phyloP scores from a whole-genome alignment of 768 basidiomycete species.

The Udeniomyces megalosporus region DNA sequence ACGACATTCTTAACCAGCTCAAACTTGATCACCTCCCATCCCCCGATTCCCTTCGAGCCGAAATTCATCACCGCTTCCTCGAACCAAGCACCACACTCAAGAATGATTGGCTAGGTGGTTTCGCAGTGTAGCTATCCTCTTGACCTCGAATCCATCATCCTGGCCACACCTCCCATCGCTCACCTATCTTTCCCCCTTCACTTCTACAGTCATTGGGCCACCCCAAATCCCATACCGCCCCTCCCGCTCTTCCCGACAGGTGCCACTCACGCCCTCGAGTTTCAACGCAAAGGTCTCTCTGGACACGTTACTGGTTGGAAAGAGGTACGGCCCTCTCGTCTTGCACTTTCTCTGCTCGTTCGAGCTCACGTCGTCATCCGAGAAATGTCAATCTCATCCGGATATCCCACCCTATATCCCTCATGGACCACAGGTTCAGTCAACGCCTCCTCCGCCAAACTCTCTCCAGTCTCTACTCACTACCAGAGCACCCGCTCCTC shows the following conservation, averaged over 20 bases:
- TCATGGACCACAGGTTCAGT: conserved; percentile 20
- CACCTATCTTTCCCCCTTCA: not conserved
- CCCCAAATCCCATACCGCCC: not conserved
- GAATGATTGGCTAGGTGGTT: not conserved
- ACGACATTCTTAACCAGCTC: conserved; percentile 39
- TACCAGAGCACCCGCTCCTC: conserved; percentile 63
- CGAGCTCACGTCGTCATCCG: no score
- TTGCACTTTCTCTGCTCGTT: not conserved
- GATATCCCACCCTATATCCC: not conserved
- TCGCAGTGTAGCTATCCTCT: not conserved
- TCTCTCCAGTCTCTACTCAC: conserved; percentile 73
- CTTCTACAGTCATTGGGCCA: not conserved
- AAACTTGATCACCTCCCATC: conserved; percentile 45
- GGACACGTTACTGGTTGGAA: conserved; percentile 12
- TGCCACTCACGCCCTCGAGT: not conserved
- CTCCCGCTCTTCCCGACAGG: not conserved
- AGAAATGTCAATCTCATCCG: not conserved
- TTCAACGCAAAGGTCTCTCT: conserved; percentile 3
- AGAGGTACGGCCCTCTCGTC: not conserved
- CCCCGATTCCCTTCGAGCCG: conserved; percentile 36
- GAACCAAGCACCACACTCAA: not conserved
- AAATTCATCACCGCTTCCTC: not conserved
- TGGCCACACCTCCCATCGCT: not conserved
- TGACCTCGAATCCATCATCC: not conserved
- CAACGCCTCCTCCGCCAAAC: conserved; percentile 33